phyloP scores from a whole-genome alignment of 345 rosid genomes.

The Crucihimalaya himalaica region DNA sequence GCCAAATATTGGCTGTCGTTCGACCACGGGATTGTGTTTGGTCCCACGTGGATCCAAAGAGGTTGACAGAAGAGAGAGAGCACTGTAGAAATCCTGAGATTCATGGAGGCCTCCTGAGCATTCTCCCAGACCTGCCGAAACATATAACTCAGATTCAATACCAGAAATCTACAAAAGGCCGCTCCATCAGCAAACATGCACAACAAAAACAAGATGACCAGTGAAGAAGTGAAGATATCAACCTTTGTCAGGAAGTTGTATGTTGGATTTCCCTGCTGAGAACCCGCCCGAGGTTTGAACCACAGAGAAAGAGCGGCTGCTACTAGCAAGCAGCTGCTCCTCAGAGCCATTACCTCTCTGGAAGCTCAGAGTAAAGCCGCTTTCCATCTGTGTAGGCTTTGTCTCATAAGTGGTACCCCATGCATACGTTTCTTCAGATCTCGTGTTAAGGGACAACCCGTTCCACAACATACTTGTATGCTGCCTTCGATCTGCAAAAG shows the following conservation, averaged over 20 bases:
- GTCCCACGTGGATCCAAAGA: conserved; percentile 56
- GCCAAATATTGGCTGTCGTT: conserved; percentile 30
- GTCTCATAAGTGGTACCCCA: conserved; percentile 53
- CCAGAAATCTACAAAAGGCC: not conserved
- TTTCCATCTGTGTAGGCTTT: conserved; percentile 54
- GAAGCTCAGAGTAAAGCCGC: conserved; percentile 44
- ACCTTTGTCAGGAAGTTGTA: conserved; percentile 30
- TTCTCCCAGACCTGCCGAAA: conserved; percentile 59
- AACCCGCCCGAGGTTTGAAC: conserved; percentile 47
- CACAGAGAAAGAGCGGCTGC: conserved; percentile 39
- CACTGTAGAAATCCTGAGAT: conserved; percentile 74
- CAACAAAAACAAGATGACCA: not conserved
- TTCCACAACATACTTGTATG: conserved; percentile 57
- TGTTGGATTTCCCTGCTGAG: conserved; percentile 28
- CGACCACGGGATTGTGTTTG: conserved; percentile 26
- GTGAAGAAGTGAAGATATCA: conserved; percentile 2
- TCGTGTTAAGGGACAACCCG: conserved; percentile 47
- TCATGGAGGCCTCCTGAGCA: conserved; percentile 53
- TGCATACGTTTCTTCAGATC: conserved; percentile 41
- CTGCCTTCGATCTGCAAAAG: conserved; percentile 61
- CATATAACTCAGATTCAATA: not conserved
- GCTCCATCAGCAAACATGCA: not conserved
- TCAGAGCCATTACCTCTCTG: conserved; percentile 48
- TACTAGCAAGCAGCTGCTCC: conserved; percentile 45
- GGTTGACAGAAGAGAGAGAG: conserved; percentile 99